Evolutionary conservation across 306 rosid genomes (phyloP).

Genomic region (Neltuma alba): DNA sequence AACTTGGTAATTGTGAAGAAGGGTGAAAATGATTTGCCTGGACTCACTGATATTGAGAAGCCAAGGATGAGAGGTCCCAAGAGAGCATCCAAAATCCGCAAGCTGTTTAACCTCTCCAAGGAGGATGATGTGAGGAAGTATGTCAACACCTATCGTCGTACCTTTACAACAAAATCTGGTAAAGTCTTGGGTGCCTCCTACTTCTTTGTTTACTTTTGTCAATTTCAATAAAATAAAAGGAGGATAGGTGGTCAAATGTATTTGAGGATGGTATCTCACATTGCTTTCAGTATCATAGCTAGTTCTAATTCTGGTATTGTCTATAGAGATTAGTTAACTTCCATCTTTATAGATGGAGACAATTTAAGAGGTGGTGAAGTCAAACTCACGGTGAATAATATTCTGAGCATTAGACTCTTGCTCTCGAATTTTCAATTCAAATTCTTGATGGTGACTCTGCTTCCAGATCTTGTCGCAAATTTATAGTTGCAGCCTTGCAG

Average conservation of each 20-base stretch:
- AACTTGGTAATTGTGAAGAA: slow-evolving; percentile 45
- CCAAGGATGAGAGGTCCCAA: slow-evolving; percentile 48
- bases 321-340: not conserved
- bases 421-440: not conserved
- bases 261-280: not conserved
- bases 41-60: slow-evolving; percentile 39
- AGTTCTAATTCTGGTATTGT: not conserved
- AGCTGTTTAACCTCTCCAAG: slow-evolving; percentile 44
- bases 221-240: not conserved
- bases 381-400: not conserved
- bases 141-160: slow-evolving; percentile 45
- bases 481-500: not conserved
- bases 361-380: not conserved
- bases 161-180: slow-evolving; percentile 42
- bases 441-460: not conserved
- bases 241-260: not conserved
- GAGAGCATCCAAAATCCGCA: slow-evolving; percentile 44
- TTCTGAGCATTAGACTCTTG: not conserved
- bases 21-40: slow-evolving; percentile 44
- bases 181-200: not conserved
- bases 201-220: not conserved
- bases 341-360: not conserved
- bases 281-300: not conserved
- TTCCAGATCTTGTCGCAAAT: not conserved
- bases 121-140: slow-evolving; percentile 48